Evolutionary conservation across 805 yeast genomes (phyloP), one percentile per base, ranked within the genome.

Genomic region (Starmerella khaoyaiensis): DNA sequence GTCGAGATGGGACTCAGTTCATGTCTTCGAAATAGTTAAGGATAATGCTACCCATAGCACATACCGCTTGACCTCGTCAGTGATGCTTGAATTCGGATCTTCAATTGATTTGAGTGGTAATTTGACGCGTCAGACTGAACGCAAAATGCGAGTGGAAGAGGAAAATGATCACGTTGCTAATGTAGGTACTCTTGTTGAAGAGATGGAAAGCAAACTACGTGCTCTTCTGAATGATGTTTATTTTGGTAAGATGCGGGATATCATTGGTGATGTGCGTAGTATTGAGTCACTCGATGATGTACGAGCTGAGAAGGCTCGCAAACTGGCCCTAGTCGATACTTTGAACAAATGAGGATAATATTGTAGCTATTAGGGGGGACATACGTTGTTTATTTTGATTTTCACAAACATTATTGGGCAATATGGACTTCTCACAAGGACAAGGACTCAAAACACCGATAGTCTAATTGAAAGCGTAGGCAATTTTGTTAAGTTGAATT

Each of bases 241-340:
- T 57, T 87, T 87, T 55, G 96, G 93, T 51, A 87, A 87, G 63
- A 81, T 94, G 15, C 75, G 81, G 53, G 95, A 87, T 54, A 77
- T 90, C 34, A 65, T 86, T 31, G 76, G 79, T 20, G 84, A 78
- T 47, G 61, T 76, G 27, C 68, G 83, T 55, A 68, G 59, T 30
- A 51, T 62, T 47, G 47, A 61, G 27, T 49, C 58, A 18, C 44
- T 65, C 25, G 53, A 61, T 11, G 57, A 56, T 4, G 56, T 61
- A 26, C 41, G 53, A 15, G 61, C 56, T 17, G 72, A 66, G 36
- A 56, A 52, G 39, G 45, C 50, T 36, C 59, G 55, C 39, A 72
- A 68, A 35, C 50, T 60, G 23, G 65, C 63, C 35, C 56, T 69
- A 22, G 64, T 66, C 33, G 57, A 57, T 23, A 32, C n/a, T n/a